Evolutionary conservation across 169 alveolate genomes (phyloP).

Genomic region (Cryptosporidium felis): DNA sequence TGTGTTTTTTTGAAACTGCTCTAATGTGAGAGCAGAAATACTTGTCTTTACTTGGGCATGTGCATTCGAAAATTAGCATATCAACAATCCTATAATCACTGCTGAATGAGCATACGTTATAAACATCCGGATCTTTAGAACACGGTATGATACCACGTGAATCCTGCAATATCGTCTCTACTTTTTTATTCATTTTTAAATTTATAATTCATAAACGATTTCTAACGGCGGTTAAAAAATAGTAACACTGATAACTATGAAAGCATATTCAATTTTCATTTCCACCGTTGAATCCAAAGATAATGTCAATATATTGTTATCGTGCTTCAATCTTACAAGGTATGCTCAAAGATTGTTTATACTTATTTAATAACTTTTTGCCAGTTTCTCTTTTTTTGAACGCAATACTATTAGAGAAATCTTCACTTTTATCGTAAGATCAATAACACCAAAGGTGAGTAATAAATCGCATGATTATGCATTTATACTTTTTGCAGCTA

Average conservation of each 20-base stretch:
- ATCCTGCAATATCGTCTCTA: background rate
- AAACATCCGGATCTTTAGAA: constrained; percentile 52
- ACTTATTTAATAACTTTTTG: background rate
- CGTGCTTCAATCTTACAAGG: constrained; percentile 44
- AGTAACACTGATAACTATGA: constrained; percentile 16
- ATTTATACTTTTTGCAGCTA: background rate
- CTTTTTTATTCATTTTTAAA: constrained; percentile 45
- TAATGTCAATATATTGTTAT: background rate
- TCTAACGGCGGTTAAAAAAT: background rate
- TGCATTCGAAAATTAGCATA: constrained; percentile 61
- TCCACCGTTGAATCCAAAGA: background rate
- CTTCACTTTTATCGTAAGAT: constrained; percentile 8
- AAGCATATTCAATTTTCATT: constrained; percentile 35
- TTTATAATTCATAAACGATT: too few species aligned
- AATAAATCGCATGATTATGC: background rate
- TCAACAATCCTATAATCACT: constrained; percentile 52
- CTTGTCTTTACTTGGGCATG: constrained; percentile 61
- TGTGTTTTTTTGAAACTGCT: constrained; percentile 34
- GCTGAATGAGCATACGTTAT: constrained; percentile 51
- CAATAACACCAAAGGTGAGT: constrained; percentile 65
- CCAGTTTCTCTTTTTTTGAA: constrained; percentile 48
- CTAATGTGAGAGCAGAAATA: constrained; percentile 63
- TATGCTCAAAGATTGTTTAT: background rate
- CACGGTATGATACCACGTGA: constrained; percentile 42
- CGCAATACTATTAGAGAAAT: constrained; percentile 52